Percentiles rank a stretch among this genome's conserved stretches.
Evolutionary conservation across 1,284 basidiomycete species (phyloP).

Genomic region (Takashimella koratensis): DNA sequence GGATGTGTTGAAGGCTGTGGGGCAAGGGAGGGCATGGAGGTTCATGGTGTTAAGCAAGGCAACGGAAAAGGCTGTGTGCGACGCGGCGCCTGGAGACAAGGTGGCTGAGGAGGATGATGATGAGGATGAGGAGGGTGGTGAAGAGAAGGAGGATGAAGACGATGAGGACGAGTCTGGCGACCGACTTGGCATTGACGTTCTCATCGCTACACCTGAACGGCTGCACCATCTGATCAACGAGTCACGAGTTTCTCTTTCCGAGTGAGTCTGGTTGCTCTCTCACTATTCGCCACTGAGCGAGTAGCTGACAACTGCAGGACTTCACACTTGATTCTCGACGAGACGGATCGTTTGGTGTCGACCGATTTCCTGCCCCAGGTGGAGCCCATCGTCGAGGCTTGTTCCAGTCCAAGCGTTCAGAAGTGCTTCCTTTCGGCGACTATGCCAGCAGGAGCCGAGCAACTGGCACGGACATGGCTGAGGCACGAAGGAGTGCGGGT

Average conservation of each 20-base stretch:
- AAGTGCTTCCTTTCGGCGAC: constrained; percentile 95
- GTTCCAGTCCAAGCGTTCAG: constrained; percentile 66
- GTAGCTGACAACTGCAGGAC: too few relatives aligned
- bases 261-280: constrained; percentile 55
- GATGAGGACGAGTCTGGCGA: constrained; percentile 5
- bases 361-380: constrained; percentile 83
- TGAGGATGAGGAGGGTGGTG: constrained; percentile 12
- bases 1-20: constrained; percentile 64
- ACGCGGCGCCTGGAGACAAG: constrained; percentile 30
- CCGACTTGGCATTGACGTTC: constrained; percentile 41
- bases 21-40: constrained; percentile 77
- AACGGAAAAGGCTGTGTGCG: constrained; percentile 51
- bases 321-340: constrained; percentile 78
- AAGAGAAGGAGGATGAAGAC: constrained; percentile 12
- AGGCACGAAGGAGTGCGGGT: constrained; percentile 72
- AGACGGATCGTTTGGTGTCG: constrained; percentile 87
- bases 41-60: constrained; percentile 80
- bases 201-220: constrained; percentile 49
- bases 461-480: constrained; percentile 79
- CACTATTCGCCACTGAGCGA: too few relatives aligned
- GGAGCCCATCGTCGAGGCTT: constrained; percentile 81
- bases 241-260: constrained; percentile 62
- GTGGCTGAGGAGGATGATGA: constrained; percentile 16
- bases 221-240: constrained; percentile 60
- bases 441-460: constrained; percentile 82